Conservation (phyloP, 192 early-diverging fungal species). For the Fimicolochytrium jonesii region DNA sequence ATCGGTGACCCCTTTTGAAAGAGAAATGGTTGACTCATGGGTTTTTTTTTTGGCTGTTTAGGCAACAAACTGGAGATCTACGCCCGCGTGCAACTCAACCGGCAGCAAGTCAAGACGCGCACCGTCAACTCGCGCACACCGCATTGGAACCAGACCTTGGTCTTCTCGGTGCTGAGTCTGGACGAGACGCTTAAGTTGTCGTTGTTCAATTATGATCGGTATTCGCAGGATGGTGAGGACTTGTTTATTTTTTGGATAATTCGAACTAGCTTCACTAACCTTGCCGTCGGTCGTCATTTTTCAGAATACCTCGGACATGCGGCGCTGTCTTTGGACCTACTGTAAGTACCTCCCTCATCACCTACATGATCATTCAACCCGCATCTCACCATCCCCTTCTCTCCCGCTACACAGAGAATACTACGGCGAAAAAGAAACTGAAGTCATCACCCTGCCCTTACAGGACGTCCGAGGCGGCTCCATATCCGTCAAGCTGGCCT, state of each 20-base stretch:
- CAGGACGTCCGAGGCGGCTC: constrained; percentile 16
- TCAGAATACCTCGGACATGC: constrained; percentile 37
- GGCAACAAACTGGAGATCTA: constrained; percentile 25
- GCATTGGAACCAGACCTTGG: constrained; percentile 32
- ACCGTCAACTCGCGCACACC: constrained; percentile 16
- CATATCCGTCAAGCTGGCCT: constrained; percentile 8
- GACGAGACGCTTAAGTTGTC: constrained; percentile 34
- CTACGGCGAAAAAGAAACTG: constrained; percentile 41
- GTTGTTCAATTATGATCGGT: constrained; percentile 41
- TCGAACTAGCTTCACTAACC: too few relatives aligned
- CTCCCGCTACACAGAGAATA: constrained; percentile 23
- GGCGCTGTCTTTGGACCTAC: constrained; percentile 35
- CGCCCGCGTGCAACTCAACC: constrained; percentile 21
- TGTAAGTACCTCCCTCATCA: neutral
- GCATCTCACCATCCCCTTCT: neutral
- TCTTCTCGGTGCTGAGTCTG: constrained; percentile 31
- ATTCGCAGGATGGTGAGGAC: constrained; percentile 38
- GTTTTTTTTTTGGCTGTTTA: neutral
- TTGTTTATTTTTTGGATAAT: neutral
- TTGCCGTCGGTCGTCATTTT: neutral
- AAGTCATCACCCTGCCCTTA: constrained; percentile 26
- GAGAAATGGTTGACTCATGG: too few relatives aligned
- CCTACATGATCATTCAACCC: neutral
- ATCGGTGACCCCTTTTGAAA: too few relatives aligned
- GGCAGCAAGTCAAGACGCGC: constrained; percentile 28